These are phyloP conservation scores for Daldinia childiae DNA, from an alignment of 495 filamentous ascomycete genomes.

Conservation along the genomic window DNA sequence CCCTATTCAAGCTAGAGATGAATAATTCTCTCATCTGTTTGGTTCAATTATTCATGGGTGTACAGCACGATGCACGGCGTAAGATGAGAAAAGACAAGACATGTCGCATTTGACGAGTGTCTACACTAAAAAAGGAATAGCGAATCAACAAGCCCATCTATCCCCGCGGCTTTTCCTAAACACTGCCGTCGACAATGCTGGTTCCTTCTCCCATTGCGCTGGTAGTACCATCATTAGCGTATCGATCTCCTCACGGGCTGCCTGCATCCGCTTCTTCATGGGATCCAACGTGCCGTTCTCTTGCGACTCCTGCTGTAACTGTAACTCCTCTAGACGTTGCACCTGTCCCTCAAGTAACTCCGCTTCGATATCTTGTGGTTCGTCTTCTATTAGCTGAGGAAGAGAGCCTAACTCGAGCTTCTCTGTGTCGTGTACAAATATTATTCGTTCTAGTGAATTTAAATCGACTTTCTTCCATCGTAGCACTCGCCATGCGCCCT, in stretches of 20 bases:
- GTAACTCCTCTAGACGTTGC: slow-evolving; percentile 23
- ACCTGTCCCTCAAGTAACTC: slow-evolving; percentile 32
- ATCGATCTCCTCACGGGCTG: slow-evolving; percentile 42
- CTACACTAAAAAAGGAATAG: slow-evolving; percentile 4
- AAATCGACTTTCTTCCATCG: slow-evolving; percentile 40
- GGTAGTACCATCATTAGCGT: slow-evolving; percentile 46
- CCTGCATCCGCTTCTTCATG: slow-evolving; percentile 44
- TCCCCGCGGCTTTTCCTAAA: slow-evolving; percentile 42
- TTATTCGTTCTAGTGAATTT: slow-evolving; percentile 38
- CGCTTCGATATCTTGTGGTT: slow-evolving; percentile 22
- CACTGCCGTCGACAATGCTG: slow-evolving; percentile 41
- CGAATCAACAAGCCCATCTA: slow-evolving; percentile 35
- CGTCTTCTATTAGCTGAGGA: slow-evolving; percentile 40
- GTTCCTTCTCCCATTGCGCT: slow-evolving; percentile 41
- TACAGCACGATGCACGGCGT: slow-evolving; percentile 29
- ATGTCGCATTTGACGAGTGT: slow-evolving; percentile 28
- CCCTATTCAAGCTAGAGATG: slow-evolving; percentile 14
- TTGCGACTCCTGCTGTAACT: slow-evolving; percentile 21
- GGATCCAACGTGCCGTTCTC: slow-evolving; percentile 17
- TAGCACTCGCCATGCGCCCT: slow-evolving; percentile 43
- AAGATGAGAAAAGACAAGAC: slow-evolving; percentile 24
- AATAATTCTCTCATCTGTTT: slow-evolving; percentile 13
- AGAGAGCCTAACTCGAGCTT: slow-evolving; percentile 31
- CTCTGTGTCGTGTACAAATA: slow-evolving; percentile 45
- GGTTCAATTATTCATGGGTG: slow-evolving; percentile 11